Evolutionary conservation across 2,329 filamentous ascomycete species (phyloP).

Genomic region (Daldinia sp.): DNA sequence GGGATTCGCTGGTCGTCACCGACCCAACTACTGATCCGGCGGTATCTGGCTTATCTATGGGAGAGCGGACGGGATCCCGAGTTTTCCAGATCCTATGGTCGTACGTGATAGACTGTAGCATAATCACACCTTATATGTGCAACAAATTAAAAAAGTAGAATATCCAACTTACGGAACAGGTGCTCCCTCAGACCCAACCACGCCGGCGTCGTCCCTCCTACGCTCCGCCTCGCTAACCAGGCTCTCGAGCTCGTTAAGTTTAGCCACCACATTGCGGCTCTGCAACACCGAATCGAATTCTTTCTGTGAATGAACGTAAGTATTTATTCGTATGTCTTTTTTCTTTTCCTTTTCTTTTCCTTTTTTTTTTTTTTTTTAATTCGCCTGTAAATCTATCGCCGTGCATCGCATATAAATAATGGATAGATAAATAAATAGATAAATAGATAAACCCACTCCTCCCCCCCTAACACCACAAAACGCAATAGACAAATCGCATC

Average conservation of each 20-base stretch:
- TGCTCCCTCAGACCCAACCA: slow-evolving; percentile 37
- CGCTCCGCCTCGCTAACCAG: slow-evolving; percentile 61
- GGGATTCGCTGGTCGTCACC: slow-evolving; percentile 41
- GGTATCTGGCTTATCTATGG: slow-evolving; percentile 36
- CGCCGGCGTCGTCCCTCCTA: slow-evolving; percentile 47
- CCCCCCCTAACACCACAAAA: no score
- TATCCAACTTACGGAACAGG: slow-evolving; percentile 56
- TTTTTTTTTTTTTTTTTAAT: neutral
- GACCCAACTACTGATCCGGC: slow-evolving; percentile 38
- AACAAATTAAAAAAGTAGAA: slow-evolving; percentile 1
- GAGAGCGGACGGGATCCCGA: slow-evolving; percentile 41
- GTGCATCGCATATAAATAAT: neutral
- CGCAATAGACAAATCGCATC: neutral
- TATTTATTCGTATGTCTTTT: neutral
- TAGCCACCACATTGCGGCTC: slow-evolving; percentile 61
- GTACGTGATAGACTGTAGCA: slow-evolving; percentile 22
- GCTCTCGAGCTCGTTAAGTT: slow-evolving; percentile 66
- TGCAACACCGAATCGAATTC: slow-evolving; percentile 66
- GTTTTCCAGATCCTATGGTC: slow-evolving; percentile 36
- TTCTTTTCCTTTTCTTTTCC: neutral
- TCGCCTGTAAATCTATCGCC: neutral
- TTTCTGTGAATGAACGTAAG: slow-evolving; percentile 47
- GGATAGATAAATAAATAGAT: neutral
- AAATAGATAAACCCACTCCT: neutral
- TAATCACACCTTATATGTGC: slow-evolving; percentile 26